Evolutionary conservation across 2,329 filamentous ascomycete genomes (phyloP).

Genomic region (Thelonectria olida): DNA sequence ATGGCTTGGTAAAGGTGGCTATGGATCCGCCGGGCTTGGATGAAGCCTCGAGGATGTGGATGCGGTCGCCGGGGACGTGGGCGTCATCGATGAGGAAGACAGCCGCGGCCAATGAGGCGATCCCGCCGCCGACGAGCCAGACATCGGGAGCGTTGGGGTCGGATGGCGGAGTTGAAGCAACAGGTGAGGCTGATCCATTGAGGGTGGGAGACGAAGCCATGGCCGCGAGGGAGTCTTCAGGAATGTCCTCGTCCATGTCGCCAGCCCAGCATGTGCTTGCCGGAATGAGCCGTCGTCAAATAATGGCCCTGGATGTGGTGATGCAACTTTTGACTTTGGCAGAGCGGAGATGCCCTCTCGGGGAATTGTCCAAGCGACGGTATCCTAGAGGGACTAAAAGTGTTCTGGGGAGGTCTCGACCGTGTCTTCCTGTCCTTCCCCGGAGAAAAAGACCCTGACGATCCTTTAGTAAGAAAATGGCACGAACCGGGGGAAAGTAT

Average conservation of each 20-base stretch:
- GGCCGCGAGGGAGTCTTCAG: conserved; percentile 17
- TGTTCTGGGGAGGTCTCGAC: background rate
- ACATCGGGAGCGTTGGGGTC: conserved; percentile 26
- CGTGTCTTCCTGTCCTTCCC: background rate
- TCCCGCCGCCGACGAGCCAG: conserved; percentile 41
- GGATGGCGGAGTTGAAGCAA: background rate
- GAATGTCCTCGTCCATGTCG: conserved; percentile 15
- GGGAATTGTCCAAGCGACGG: conserved; percentile 18
- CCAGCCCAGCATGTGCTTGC: conserved; percentile 8
- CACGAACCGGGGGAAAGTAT: background rate
- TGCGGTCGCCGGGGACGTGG: conserved; percentile 35
- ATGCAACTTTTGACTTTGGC: background rate
- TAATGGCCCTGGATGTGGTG: background rate
- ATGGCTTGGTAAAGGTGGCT: conserved; percentile 31
- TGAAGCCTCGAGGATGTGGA: conserved; percentile 39
- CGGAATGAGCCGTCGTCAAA: background rate
- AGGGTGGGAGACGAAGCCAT: conserved; percentile 15
- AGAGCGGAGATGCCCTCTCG: background rate
- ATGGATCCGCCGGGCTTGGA: conserved; percentile 37
- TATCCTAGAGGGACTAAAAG: background rate
- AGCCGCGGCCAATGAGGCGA: conserved; percentile 38
- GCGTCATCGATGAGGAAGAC: conserved; percentile 39
- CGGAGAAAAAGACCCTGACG: conserved; percentile 1
- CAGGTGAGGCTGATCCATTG: conserved; percentile 14
- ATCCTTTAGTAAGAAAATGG: background rate